Evolutionary conservation across 2,329 filamentous ascomycete genomes (phyloP).

Genomic region (Trichoderma sp.): DNA sequence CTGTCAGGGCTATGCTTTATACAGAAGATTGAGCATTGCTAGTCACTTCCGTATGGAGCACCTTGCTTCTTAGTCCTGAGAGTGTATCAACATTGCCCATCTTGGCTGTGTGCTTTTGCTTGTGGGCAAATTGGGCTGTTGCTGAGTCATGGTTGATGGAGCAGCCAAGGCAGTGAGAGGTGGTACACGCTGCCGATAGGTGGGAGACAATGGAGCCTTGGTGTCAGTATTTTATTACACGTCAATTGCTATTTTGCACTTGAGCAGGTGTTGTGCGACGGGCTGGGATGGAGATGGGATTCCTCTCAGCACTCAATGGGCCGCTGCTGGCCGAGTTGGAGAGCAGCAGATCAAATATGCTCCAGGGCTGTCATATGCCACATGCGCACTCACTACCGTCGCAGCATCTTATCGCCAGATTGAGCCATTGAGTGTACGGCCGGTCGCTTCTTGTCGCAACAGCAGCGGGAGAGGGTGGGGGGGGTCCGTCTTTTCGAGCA

Average conservation of each 20-base stretch:
- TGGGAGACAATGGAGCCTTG: neutral
- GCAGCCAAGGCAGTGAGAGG: neutral
- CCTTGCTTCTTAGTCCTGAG: neutral
- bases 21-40: neutral
- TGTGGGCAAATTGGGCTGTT: too few relatives aligned
- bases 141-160: neutral
- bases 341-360: neutral
- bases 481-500: neutral
- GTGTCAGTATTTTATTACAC: neutral
- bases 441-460: neutral
- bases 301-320: neutral
- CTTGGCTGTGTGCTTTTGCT: neutral
- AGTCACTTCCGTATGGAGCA: neutral
- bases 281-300: neutral
- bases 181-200: neutral
- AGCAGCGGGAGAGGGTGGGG: neutral
- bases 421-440: neutral
- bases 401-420: neutral
- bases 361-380: too few relatives aligned
- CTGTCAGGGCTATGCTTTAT: constrained; percentile 8
- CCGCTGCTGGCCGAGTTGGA: neutral
- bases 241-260: neutral
- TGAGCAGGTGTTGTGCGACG: neutral
- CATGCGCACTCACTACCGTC: neutral
- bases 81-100: too few relatives aligned